phyloP scores from a whole-genome alignment of 257 asterid species.

The Catharanthus roseus region DNA sequence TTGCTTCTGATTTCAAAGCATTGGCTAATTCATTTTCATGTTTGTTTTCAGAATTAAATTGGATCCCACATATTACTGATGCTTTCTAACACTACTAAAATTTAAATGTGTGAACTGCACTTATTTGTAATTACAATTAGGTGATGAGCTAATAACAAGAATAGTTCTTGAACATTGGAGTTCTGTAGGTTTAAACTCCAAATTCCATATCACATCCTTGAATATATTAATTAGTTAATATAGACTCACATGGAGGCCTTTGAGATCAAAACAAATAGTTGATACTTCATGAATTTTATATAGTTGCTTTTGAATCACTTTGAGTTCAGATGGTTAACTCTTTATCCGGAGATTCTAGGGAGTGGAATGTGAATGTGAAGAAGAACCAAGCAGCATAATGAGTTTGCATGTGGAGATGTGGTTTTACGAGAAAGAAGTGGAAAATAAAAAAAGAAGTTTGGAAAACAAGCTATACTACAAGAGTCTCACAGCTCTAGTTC shows the following conservation, averaged over 20 bases:
- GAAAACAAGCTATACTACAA: background rate
- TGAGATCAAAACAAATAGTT: background rate
- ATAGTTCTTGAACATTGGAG: too few relatives aligned
- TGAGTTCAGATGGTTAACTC: background rate
- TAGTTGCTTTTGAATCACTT: background rate
- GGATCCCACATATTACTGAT: background rate
- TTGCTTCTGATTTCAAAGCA: slow-evolving; percentile 11
- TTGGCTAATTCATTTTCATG: background rate
- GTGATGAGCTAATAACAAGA: background rate
- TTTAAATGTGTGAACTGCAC: slow-evolving; percentile 1
- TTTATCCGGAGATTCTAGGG: background rate
- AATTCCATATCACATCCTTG: background rate
- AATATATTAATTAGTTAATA: background rate
- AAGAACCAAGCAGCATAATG: background rate
- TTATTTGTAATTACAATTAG: background rate
- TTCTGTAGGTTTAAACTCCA: slow-evolving; percentile 1
- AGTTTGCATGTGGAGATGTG: background rate
- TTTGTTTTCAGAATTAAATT: background rate
- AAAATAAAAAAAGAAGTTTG: too few relatives aligned
- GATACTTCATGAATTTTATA: background rate
- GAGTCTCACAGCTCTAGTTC: background rate
- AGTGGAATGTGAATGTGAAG: background rate
- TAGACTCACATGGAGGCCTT: background rate
- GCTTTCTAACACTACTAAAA: background rate
- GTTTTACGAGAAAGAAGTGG: background rate